These are phyloP conservation scores for Pichia sp. DNA, from an alignment of 1,139 yeast genomes.

Conservation along the genomic window DNA sequence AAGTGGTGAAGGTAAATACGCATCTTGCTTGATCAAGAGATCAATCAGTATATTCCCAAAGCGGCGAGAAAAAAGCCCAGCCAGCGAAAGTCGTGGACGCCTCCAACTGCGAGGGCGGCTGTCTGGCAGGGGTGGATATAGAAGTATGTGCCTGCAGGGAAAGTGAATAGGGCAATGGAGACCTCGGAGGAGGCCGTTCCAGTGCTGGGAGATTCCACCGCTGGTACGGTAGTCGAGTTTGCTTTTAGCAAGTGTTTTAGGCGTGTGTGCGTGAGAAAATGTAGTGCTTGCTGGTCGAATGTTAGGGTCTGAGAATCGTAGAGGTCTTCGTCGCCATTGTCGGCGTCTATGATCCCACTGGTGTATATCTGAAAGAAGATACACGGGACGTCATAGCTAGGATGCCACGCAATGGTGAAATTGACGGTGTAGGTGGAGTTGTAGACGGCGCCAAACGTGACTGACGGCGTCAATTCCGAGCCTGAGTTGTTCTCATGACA, in stretches of 20 bases:
- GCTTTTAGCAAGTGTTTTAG: not conserved
- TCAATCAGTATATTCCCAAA: conserved; percentile 7
- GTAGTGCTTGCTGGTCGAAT: not conserved
- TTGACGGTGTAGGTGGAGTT: not conserved
- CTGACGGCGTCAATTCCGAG: not conserved
- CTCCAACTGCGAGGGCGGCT: not conserved
- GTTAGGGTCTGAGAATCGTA: not conserved
- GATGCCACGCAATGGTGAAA: conserved; percentile 2
- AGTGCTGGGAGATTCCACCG: not conserved
- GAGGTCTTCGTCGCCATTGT: not conserved
- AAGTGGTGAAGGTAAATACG: not conserved
- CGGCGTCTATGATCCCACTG: not conserved
- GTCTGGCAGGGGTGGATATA: conserved; percentile 33
- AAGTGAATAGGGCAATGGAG: not conserved
- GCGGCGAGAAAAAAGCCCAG: conserved; percentile 8
- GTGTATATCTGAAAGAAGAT: conserved; percentile 2
- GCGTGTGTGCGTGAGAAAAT: not conserved
- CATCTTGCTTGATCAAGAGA: not conserved
- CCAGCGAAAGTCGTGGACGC: conserved; percentile 5
- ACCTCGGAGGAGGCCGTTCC: not conserved
- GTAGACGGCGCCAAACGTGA: not conserved
- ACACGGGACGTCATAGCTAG: conserved; percentile 4
- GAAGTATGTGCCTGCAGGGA: not conserved
- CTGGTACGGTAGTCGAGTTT: not conserved
- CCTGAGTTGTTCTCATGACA: not conserved